phyloP scores from a whole-genome alignment of 139 green algal genomes.

The Chlamydomonas sp. region DNA sequence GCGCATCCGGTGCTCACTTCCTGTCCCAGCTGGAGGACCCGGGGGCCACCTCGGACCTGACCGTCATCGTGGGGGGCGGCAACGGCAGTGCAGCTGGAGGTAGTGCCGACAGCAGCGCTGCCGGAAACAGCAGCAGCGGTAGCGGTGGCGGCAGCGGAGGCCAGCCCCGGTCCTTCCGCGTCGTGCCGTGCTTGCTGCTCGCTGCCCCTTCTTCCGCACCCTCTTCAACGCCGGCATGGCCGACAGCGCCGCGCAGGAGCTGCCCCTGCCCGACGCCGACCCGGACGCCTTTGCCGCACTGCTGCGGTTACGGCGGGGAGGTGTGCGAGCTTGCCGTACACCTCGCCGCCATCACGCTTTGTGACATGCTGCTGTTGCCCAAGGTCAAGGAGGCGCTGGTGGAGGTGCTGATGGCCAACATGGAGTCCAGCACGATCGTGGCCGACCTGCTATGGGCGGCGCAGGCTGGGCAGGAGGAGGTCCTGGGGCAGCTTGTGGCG shows the following conservation, averaged over 20 bases:
- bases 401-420: not conserved
- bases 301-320: not conserved
- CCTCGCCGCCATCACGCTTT: not conserved
- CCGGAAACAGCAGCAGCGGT: no score
- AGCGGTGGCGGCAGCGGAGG: no score
- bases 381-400: not conserved
- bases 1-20: not conserved
- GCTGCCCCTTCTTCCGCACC: slow-evolving; percentile 1
- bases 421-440: not conserved
- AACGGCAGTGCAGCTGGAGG: no score
- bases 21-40: not conserved
- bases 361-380: not conserved
- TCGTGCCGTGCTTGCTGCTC: not conserved
- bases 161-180: not conserved
- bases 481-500: not conserved
- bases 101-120: no score
- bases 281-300: not conserved
- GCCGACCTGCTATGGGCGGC: not conserved
- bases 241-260: not conserved
- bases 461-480: no score
- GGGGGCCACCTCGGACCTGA: not conserved
- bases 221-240: not conserved
- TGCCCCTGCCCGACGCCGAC: not conserved
- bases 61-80: not conserved
- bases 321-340: not conserved